These are phyloP conservation scores for Metschnikowia borealis DNA, from an alignment of 805 yeast genomes.

Conservation along the genomic window DNA sequence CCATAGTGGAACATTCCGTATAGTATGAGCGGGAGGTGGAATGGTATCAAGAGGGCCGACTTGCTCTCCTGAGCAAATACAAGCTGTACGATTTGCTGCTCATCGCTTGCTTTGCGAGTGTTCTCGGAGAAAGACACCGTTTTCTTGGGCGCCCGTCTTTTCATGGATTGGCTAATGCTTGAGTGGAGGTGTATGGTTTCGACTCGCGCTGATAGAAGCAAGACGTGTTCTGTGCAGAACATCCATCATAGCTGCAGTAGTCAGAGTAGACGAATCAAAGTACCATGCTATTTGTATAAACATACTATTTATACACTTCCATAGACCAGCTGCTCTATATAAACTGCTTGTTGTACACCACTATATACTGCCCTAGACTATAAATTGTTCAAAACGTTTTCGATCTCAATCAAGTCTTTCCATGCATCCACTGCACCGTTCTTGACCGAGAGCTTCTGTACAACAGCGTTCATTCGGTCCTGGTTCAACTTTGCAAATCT, in stretches of 20 bases:
- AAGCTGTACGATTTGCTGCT: background rate
- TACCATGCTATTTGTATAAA: background rate
- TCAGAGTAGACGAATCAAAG: background rate
- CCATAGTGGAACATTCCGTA: conserved; percentile 30
- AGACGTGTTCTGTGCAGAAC: background rate
- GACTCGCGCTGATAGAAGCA: conserved; percentile 2
- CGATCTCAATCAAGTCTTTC: conserved; percentile 61
- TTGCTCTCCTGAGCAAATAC: conserved; percentile 8
- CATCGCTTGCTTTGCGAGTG: conserved; percentile 5
- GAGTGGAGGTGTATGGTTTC: background rate
- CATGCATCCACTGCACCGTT: conserved; percentile 58
- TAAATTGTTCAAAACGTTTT: conserved; percentile 33
- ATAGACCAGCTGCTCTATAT: too few species aligned
- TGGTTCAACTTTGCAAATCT: conserved; percentile 53
- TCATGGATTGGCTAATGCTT: conserved; percentile 4
- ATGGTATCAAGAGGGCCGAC: conserved; percentile 22
- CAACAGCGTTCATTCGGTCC: conserved; percentile 50
- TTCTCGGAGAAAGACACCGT: conserved; percentile 15
- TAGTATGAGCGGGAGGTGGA: conserved; percentile 27
- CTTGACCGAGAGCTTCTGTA: conserved; percentile 54
- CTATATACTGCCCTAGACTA: conserved; percentile 6
- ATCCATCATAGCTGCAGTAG: background rate
- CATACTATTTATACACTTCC: too few species aligned
- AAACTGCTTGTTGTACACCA: too few species aligned
- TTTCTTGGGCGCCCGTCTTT: conserved; percentile 12